Evolutionary conservation across 2,329 filamentous ascomycete species (phyloP).

Genomic region (Fusarium phyllophilum): DNA sequence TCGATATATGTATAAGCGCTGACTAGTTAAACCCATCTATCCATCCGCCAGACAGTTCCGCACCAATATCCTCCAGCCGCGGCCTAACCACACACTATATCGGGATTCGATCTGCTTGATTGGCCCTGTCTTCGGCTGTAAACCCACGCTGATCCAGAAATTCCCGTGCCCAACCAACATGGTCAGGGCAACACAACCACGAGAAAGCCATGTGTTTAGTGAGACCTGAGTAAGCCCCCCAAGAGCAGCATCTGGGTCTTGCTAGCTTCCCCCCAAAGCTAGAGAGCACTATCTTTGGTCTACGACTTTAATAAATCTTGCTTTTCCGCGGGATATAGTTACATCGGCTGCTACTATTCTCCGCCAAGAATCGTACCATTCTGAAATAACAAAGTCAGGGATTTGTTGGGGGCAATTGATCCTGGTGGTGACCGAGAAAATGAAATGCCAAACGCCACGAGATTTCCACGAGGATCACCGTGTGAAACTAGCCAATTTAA

Average conservation of each 20-base stretch:
- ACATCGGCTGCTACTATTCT: not conserved
- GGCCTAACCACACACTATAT: not conserved
- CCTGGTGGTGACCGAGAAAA: not conserved
- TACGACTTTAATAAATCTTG: not conserved
- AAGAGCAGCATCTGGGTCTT: not conserved
- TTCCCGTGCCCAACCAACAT: not conserved
- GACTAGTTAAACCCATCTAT: not conserved
- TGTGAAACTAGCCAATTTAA: not conserved
- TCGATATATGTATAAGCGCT: not conserved
- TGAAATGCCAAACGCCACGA: not conserved
- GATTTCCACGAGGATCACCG: not conserved
- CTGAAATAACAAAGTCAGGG: not conserved
- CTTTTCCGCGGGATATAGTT: not conserved
- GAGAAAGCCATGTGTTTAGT: slow-evolving; percentile 12
- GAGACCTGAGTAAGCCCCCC: not conserved
- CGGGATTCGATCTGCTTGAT: not conserved
- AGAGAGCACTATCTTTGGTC: no score
- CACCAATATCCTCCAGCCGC: not conserved
- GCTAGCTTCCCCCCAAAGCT: not conserved
- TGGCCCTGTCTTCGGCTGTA: not conserved
- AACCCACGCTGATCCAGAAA: not conserved
- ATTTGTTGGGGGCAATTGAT: not conserved
- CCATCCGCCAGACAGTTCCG: not conserved
- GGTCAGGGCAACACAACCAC: not conserved
- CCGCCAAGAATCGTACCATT: not conserved